These are phyloP conservation scores for Dryadomyces quercivorus DNA, from an alignment of 2,329 filamentous ascomycete genomes.

Conservation along the genomic window DNA sequence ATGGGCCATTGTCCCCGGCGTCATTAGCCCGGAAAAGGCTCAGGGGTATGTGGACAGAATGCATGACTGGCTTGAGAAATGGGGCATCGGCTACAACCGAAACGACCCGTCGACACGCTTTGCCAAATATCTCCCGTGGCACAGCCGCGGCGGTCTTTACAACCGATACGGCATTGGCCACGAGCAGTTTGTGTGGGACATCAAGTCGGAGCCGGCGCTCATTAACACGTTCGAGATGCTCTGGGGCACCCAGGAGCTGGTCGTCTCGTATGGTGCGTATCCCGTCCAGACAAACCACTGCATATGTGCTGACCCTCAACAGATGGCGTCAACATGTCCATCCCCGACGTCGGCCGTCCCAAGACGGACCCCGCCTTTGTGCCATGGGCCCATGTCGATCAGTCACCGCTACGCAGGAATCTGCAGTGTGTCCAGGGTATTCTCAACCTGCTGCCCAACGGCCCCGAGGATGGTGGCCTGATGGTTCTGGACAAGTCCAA, in stretches of 20 bases:
- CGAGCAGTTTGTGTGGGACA: conserved; percentile 3
- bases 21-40: conserved; percentile 19
- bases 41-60: background rate
- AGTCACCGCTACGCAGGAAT: background rate
- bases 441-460: conserved; percentile 4
- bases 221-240: conserved; percentile 11
- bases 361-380: background rate
- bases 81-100: conserved; percentile 25
- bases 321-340: conserved; percentile 3
- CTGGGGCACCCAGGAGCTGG: conserved; percentile 13
- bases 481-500: background rate
- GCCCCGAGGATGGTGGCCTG: conserved; percentile 6
- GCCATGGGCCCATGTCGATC: conserved; percentile 8
- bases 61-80: conserved; percentile 27
- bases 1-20: conserved; percentile 31
- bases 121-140: conserved; percentile 27
- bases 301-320: too few species aligned
- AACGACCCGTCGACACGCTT: conserved; percentile 28
- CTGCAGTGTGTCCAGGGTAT: conserved; percentile 9
- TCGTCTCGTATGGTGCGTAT: background rate
- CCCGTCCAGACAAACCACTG: too few species aligned
- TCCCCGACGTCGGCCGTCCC: conserved; percentile 1
- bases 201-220: conserved; percentile 9
- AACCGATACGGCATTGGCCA: conserved; percentile 1
- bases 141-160: conserved; percentile 25